These are phyloP conservation scores for Cynanchum wilfordii DNA, from an alignment of 257 asterid species.

Conservation along the genomic window DNA sequence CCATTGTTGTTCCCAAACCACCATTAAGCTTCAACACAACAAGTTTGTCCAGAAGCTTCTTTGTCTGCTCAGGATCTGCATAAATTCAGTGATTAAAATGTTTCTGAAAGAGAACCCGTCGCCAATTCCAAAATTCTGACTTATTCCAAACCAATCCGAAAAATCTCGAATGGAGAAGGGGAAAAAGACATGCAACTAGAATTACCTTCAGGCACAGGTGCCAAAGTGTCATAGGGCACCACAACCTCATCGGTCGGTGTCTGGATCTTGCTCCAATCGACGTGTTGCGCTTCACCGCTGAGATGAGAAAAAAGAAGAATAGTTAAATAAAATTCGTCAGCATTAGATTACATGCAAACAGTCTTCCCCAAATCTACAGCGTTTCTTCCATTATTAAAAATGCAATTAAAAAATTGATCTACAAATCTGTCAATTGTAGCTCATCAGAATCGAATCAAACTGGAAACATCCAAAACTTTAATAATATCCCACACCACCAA, in stretches of 20 bases:
- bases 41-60: slow-evolving; percentile 81
- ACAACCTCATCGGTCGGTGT: slow-evolving; percentile 46
- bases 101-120: neutral
- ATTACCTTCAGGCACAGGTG: slow-evolving; percentile 79
- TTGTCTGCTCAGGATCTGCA: slow-evolving; percentile 66
- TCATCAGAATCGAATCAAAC: neutral
- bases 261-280: slow-evolving; percentile 47
- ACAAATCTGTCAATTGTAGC: neutral
- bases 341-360: neutral
- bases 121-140: neutral
- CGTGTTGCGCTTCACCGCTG: slow-evolving; percentile 41
- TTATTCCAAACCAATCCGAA: neutral
- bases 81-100: slow-evolving; percentile 7
- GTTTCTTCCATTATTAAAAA: neutral
- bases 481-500: neutral
- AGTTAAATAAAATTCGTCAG: neutral
- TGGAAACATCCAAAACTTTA: neutral
- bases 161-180: neutral
- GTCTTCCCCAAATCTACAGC: neutral
- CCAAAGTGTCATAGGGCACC: slow-evolving; percentile 80
- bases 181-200: neutral
- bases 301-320: slow-evolving; percentile 12
- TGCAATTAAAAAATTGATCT: neutral
- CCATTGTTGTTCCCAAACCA: slow-evolving; percentile 99
- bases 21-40: slow-evolving; percentile 97